These are phyloP conservation scores for Claviceps africana DNA, from an alignment of 2,329 filamentous ascomycete species.

Conservation along the genomic window DNA sequence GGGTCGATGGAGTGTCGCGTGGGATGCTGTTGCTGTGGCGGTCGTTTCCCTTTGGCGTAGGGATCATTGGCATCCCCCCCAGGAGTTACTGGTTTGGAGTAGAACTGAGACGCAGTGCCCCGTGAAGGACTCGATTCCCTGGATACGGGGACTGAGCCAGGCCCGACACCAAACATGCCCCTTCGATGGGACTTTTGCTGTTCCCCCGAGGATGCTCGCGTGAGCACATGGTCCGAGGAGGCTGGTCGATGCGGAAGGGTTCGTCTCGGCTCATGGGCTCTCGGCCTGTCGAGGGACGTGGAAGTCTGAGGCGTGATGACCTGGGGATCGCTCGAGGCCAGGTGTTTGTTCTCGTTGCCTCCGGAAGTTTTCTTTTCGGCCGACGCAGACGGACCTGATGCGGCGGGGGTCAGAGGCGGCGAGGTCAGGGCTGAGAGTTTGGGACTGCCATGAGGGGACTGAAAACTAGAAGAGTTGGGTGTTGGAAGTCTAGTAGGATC, in stretches of 20 bases:
- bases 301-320: conserved; percentile 59
- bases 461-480: conserved; percentile 48
- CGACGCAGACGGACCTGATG: conserved; percentile 36
- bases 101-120: conserved; percentile 46
- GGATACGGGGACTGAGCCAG: conserved; percentile 42
- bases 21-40: conserved; percentile 51
- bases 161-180: conserved; percentile 38
- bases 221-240: conserved; percentile 28
- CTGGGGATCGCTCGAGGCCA: conserved; percentile 24
- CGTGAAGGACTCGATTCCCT: conserved; percentile 52
- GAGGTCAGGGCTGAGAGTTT: conserved; percentile 63
- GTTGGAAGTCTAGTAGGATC: conserved; percentile 51
- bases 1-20: conserved; percentile 54
- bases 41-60: conserved; percentile 69
- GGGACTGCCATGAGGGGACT: conserved; percentile 55
- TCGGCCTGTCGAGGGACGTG: conserved; percentile 36
- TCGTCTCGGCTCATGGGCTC: conserved; percentile 26
- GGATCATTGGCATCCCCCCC: conserved; percentile 71
- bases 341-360: conserved; percentile 24
- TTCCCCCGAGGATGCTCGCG: conserved; percentile 27
- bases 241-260: conserved; percentile 27
- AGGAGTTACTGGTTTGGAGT: conserved; percentile 64
- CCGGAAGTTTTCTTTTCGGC: conserved; percentile 16
- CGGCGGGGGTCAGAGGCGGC: conserved; percentile 77
- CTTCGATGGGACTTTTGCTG: conserved; percentile 32